Evolutionary conservation across 2,329 filamentous ascomycete species (phyloP), one percentile per base, ranked within the genome.

Genomic region (Gremmenia infestans): DNA sequence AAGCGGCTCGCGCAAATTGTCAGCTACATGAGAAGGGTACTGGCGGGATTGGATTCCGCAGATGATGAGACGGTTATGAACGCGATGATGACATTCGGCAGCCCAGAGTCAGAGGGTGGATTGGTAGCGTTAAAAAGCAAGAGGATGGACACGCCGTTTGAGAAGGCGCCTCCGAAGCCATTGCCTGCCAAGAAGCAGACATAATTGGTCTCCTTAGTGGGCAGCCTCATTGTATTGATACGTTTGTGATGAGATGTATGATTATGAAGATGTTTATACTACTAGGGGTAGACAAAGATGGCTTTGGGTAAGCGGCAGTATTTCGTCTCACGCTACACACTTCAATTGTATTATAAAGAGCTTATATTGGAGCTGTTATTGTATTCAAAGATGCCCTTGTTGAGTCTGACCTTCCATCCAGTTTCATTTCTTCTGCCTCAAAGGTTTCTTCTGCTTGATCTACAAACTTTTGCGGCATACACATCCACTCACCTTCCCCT

Each of bases 1-100:
- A 74, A 74, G 49, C 78, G 80, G 64, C 68, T 89, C 54, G 85
- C 83, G 4, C 72, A 76, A 57, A 80, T 89, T 52, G 82, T 86
- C 23, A 79, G 76, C 36, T 89, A 85, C 68, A 78, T 88, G 72
- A 76, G 85, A 57, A 76, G 78, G 61, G 77, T 82, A 50, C 60
- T 87, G 42, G 73, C 73, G 55, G 75, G 76, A 54, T 67, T 88
- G 60, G 81, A 82, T 4, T 70, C 71, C 25, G 67, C 83, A 56
- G 69, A 70, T 2, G 83, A 87, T 66, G 75, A 76, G 23, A 75
- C 77, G 57, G 62, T 85, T 46, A 73, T 74, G 50, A 64, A 64
- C 40, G 79, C 76, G 0, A 57, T 70, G 28, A 73, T 86, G 58
- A 73, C 74, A 39, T 83, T 86, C 69, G 73, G 74, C 2, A 70